Evolutionary conservation across 2,329 filamentous ascomycete genomes (phyloP), one percentile per base, ranked within the genome.

Genomic region (Calonectria naviculata): DNA sequence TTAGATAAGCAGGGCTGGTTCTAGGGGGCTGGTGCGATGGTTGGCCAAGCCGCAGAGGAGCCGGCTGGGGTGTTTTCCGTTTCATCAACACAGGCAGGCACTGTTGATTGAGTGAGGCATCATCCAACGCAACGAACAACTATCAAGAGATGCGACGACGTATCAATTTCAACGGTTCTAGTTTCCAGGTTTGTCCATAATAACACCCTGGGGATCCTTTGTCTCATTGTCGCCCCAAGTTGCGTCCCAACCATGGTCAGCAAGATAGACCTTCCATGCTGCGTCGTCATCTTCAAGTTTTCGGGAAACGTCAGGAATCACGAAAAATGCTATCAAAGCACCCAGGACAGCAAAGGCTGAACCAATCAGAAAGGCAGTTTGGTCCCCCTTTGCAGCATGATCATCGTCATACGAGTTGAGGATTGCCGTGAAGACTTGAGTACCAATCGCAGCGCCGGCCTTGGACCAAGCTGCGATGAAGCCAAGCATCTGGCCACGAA

Each of bases 391-490:
- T 12, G 82, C 76, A 0, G 82, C 63, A 42, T 67, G 78, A 29
- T 84, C 80, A 17, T 81, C 74, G 29, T 81, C 65, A 66, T 83
- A 87, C 1, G 83, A 82, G 63, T 84, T 82, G 36, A 87, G 84
- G 52, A 90, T 89, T 0, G 87, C 85, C 0, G 83, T 87, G 68
- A 89, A 89, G 3, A 87, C 86, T 67, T 87, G 81, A 0, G 86
- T 88, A 1, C 87, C 87, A 21, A 89, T 85, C 0, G 86, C 85
- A 0, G 86, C 86, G 0, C 87, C 87, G 1, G 85, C 85, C 68
- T 89, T 89, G 15, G 84, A 85, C 21, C 84, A 84, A 0, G 86
- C 87, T 0, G 85, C 81, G 0, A 85, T 83, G 61, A 88, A 81
- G 1, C 87, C 87, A 68, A 88, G 82, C 77, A 85, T 87, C 63